These are phyloP conservation scores for Cystofilobasidium macerans DNA, from an alignment of 768 basidiomycete species.

Conservation along the genomic window DNA sequence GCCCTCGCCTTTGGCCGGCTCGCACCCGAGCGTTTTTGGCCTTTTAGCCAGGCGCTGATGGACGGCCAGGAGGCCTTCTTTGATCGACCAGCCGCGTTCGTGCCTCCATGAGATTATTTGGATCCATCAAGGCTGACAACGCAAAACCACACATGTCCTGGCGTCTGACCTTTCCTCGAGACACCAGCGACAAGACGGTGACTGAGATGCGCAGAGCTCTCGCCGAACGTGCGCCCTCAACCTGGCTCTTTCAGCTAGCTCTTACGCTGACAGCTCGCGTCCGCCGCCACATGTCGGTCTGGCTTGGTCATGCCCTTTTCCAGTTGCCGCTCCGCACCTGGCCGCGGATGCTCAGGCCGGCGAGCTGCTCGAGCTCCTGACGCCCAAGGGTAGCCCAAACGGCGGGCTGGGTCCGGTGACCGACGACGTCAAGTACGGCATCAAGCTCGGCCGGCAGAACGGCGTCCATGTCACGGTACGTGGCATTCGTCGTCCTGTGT, in stretches of 20 bases:
- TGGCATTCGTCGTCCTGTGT: not conserved
- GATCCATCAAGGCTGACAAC: no score
- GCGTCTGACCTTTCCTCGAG: conserved; percentile 42
- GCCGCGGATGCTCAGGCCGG: no score
- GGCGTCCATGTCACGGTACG: conserved; percentile 66
- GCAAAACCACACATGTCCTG: no score
- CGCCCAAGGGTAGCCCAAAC: conserved; percentile 49
- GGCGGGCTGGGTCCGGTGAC: conserved; percentile 74
- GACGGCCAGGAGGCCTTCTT: conserved; percentile 21
- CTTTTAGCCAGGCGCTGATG: conserved; percentile 54
- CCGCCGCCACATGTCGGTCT: not conserved
- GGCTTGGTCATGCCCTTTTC: not conserved
- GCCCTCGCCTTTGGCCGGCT: conserved; percentile 61
- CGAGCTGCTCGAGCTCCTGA: conserved; percentile 1
- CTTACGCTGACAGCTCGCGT: not conserved
- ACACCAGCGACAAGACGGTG: conserved; percentile 44
- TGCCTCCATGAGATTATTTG: no score
- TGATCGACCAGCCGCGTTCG: conserved; percentile 27
- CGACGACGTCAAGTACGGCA: conserved; percentile 79
- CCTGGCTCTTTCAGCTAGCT: no score
- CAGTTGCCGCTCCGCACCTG: conserved; percentile 11
- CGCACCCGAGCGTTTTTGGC: conserved; percentile 69
- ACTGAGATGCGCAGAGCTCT: conserved; percentile 52
- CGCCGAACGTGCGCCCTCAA: conserved; percentile 30
- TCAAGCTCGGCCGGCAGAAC: conserved; percentile 85